These are phyloP conservation scores for Babjeviella inositovora DNA, from an alignment of 805 yeast species.

Conservation along the genomic window DNA sequence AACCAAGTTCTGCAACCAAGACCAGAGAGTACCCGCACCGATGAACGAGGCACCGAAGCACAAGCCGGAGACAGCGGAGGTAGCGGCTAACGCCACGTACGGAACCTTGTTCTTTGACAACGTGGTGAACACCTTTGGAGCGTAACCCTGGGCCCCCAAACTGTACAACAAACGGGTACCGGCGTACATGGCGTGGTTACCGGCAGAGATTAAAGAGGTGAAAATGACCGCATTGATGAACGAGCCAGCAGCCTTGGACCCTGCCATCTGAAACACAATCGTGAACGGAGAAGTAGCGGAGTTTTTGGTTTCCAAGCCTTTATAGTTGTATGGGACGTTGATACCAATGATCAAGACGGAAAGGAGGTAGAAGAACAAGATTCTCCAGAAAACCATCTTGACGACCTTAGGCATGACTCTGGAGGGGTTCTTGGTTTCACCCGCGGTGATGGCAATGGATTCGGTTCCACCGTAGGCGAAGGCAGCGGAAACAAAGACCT, in stretches of 20 bases:
- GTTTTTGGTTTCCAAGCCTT: constrained; percentile 10
- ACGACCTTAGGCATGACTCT: constrained; percentile 13
- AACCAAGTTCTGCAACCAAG: constrained; percentile 33
- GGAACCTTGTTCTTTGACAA: constrained; percentile 27
- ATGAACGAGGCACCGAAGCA: constrained; percentile 45
- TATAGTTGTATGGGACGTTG: constrained; percentile 21
- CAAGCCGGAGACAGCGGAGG: constrained; percentile 38
- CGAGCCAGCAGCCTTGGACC: constrained; percentile 21
- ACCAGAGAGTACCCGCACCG: constrained; percentile 35
- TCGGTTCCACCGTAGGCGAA: constrained; percentile 36
- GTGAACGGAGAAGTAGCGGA: constrained; percentile 22
- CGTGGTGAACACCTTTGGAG: constrained; percentile 22
- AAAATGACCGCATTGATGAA: constrained; percentile 38
- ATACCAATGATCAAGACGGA: constrained; percentile 22
- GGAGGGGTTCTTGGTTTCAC: constrained; percentile 14
- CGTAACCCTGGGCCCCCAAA: constrained; percentile 30
- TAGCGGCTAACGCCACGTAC: constrained; percentile 27
- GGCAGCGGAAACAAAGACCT: constrained; percentile 31
- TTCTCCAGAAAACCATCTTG: constrained; percentile 14
- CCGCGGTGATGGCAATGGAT: constrained; percentile 15
- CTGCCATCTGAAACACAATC: constrained; percentile 22
- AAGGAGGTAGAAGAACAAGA: constrained; percentile 15
- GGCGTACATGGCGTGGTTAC: constrained; percentile 36
- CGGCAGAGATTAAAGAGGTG: constrained; percentile 37
- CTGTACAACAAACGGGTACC: constrained; percentile 31